These are phyloP conservation scores for Fraxinus angustifolia DNA, from an alignment of 305 asterid genomes.

Conservation along the genomic window DNA sequence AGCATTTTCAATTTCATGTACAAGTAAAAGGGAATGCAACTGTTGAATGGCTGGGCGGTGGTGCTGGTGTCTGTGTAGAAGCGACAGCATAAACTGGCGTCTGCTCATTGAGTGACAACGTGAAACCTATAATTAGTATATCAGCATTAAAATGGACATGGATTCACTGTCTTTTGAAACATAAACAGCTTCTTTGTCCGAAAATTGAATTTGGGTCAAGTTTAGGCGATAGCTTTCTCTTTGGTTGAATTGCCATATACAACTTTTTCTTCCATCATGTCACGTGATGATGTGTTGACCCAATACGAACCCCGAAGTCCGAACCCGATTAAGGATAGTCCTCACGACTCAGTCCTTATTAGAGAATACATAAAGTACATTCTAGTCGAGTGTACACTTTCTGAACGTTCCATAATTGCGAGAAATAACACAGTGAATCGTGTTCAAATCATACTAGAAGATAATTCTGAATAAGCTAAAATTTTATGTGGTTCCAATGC, in stretches of 20 bases:
- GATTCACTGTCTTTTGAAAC: neutral
- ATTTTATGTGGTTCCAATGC: neutral
- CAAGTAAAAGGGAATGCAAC: conserved; percentile 58
- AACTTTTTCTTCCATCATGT: neutral
- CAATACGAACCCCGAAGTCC: neutral
- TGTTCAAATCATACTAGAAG: neutral
- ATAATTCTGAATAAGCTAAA: neutral
- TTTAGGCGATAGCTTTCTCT: neutral
- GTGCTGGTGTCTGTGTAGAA: conserved; percentile 40
- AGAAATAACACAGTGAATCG: too few species aligned
- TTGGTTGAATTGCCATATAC: neutral
- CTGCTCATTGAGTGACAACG: neutral
- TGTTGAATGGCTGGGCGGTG: conserved; percentile 56
- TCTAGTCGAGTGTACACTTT: neutral
- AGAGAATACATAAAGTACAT: neutral
- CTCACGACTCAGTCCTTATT: neutral
- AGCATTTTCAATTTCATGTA: conserved; percentile 1
- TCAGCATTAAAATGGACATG: neutral
- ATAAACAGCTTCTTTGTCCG: neutral
- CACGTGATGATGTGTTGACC: neutral
- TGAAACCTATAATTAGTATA: neutral
- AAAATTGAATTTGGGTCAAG: neutral
- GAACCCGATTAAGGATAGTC: neutral
- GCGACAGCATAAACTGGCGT: conserved; percentile 37
- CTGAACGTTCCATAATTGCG: too few species aligned